Evolutionary conservation across 495 filamentous ascomycete species (phyloP), one percentile per base, ranked within the genome.

Genomic region (Penicillium psychrofluorescens): DNA sequence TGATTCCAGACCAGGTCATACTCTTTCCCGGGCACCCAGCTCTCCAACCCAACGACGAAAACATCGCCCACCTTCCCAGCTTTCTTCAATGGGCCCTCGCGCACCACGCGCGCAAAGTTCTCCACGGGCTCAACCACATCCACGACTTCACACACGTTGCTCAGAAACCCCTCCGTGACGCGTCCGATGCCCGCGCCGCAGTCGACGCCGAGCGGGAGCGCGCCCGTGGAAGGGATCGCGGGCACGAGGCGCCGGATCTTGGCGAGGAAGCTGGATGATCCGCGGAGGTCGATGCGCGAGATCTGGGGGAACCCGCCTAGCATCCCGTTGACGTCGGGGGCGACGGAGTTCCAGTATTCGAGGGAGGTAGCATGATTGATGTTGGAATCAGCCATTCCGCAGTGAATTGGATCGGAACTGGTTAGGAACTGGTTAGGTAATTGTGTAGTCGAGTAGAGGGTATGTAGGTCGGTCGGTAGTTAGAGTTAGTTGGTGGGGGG

Each of bases 311-410:
- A 90, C 35, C 86, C 85, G 53, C 90, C 64, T 0, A 97, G 83
- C 85, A 95, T 91, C 55, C 87, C 85, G 56, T 82, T 78, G 41
- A 82, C 72, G 45, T 81, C 82, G 33, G 86, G 74, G n/a, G 80
- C 68, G 46, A 87, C 67, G 48, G 70, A 64, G 53, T 79, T 75
- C 90, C 88, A 95, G 75, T 95, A 95, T 16, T 48, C 42, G 38
- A 68, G 53, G n/a, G 64, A 62, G 29, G 64, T 61, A 32, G 65
- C 55, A 50, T 63, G 61, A 31, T 68, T 36, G 39, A 66, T 68
- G 14, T 66, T 53, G 30, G 61, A 58, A 44, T 66, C 62, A 7
- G 57, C 44, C 8, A 55, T 44, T 9, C 42, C 39, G 9, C 14
- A 6, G 7, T 33, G 31, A n/a, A 33, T 33, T 33, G 31, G 31